Conservation (phyloP, 805 yeast genomes). For the Kuraishia cidri region DNA sequence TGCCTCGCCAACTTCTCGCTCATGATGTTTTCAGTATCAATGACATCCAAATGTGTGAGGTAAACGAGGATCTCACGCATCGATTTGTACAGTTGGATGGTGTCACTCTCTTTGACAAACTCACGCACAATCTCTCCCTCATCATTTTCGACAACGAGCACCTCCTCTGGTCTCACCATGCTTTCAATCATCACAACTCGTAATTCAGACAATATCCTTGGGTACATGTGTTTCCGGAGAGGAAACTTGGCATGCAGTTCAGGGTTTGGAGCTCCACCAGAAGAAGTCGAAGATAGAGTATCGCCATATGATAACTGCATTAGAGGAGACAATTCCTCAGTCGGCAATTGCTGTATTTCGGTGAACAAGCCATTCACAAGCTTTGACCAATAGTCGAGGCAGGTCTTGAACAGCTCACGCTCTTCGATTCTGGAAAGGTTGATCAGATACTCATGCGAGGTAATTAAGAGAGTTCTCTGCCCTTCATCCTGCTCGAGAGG, state of each 20-base stretch:
- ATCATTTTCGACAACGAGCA: conserved; percentile 91
- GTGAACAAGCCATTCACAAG: conserved; percentile 76
- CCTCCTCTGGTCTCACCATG: conserved; percentile 99
- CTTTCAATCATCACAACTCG: conserved; percentile 92
- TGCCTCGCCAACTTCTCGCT: conserved; percentile 84
- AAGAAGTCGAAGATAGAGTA: conserved; percentile 13
- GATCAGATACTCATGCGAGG: conserved; percentile 74
- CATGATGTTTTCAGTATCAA: conserved; percentile 92
- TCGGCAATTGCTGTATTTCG: conserved; percentile 78
- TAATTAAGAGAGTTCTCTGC: conserved; percentile 41
- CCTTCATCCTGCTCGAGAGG: conserved; percentile 53
- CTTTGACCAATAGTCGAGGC: conserved; percentile 89
- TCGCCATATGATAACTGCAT: conserved; percentile 51
- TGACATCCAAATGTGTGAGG: conserved; percentile 89
- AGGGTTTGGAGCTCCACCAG: conserved; percentile 85
- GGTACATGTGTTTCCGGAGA: conserved; percentile 77
- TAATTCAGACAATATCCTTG: conserved; percentile 69
- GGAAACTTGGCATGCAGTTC: conserved; percentile 68
- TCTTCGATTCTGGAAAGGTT: conserved; percentile 87
- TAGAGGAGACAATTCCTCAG: conserved; percentile 64
- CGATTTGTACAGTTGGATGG: conserved; percentile 89
- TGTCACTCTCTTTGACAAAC: conserved; percentile 93
- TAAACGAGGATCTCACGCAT: conserved; percentile 95
- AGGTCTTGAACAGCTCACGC: conserved; percentile 91
- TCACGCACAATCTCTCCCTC: conserved; percentile 99